Base-by-base conservation (phyloP, 805 yeast species). In the Monosporozyma servazzii region DNA sequence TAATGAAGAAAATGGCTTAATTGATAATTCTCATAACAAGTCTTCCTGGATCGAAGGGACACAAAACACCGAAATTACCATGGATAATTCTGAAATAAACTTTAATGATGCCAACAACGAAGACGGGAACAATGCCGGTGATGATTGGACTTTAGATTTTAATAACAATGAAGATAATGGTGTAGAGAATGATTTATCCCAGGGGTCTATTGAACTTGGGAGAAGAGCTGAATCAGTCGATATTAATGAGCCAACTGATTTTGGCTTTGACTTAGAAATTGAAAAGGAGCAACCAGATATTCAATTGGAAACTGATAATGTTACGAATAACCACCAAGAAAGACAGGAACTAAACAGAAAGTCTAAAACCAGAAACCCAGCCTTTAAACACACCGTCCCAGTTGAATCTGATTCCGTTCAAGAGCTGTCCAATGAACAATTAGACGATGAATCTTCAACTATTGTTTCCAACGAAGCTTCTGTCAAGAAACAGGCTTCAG, bases 121-220 rank as follows among this genome's bases (percentile, higher is more conserved):
- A 30, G 51, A 51, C 17, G 64, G 59, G 56, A 70, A 59, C 39
- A 59, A 54, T 11, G 54, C 55, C 9, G 57, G 52, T 27, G 57
- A 53, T 3, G 59, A 59, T 39, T 66, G 69, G 69, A 63, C 63
- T 52, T 47, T 66, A 18, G 68, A 63, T 23, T 55, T 64, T 8
- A 53, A 58, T 48, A 37, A 27, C 9, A 13, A 11, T 11, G 58
- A 61, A 44, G 40, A 54, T 49, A 48, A 53, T 33, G 46, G 43
- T 17, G 48, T 51, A 21, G 51, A 51, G 20, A 59, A 55, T 27
- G 54, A 55, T 21, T 67, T 66, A 2, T 70, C 73, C 44, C 84
- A 83, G 58, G 74, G 71, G 31, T 83, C 90, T 0, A 74, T 87
- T 43, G 95, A 87, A 63, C 58, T 81, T 44, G 87, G 84, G 9